Base-by-base conservation (phyloP, 257 asterid species). In the Capsicum pubescens region DNA sequence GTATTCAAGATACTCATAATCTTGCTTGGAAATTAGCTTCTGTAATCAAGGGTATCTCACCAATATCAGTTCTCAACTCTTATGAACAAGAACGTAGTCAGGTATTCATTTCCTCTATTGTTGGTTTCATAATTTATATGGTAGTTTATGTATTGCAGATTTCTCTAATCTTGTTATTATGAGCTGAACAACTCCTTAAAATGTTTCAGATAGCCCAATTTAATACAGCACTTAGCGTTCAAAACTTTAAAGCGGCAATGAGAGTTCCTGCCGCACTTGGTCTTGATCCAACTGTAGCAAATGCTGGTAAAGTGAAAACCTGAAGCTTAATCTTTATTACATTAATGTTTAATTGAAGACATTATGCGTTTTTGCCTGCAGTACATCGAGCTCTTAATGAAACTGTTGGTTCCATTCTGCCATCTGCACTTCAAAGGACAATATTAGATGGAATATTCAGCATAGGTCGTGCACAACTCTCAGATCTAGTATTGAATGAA, bases 191-290 rank as follows among this genome's bases (percentile, higher is more conserved):
- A 19, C 61, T 74, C 21, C 46, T 50, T 74, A 19, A 74, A 74
- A 21, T 19, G 21, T 83, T 82, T 89, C 91, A 96, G 99, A 87
- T 96, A 84, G 98, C 99, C 88, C 86, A 86, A 77, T 93, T 82
- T 82, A 96, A 96, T 87, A 96, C 98, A n/a, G 89, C 86, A 67
- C 91, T 96, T 16, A 96, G 99, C 59, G 94, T 96, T 36, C 76
- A 96, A 91, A 96, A 94, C 92, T 94, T 93, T 84, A 92, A 89
- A 91, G 97, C 98, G 58, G 98, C 98, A 54, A 92, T 91, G 97
- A 90, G 88, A 72, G 96, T 96, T 88, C 98, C 98, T 89, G 93
- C 99, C 88, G 94, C 97, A 84, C 98, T 96, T 87, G 99, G 99
- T 79, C 97, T 96, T 86, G 94, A 93, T 86, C 99, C 98, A 58